phyloP scores from a whole-genome alignment of 1,284 basidiomycete genomes.

The Melampsora americana region DNA sequence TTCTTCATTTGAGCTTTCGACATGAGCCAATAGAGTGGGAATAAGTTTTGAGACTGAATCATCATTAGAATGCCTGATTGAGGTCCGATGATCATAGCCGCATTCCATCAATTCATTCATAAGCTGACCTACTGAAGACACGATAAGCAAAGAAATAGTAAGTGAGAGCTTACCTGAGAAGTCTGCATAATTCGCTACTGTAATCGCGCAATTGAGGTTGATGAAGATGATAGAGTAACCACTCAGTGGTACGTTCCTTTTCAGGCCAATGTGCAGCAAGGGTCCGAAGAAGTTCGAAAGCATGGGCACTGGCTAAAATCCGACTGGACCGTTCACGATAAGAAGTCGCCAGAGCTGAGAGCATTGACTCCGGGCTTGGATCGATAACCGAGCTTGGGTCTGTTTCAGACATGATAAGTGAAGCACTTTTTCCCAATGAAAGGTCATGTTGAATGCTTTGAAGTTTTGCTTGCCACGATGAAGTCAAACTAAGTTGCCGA shows the following conservation, averaged over 20 bases:
- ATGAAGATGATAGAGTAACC: slow-evolving; percentile 20
- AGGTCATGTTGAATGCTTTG: slow-evolving; percentile 17
- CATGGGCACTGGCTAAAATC: background rate
- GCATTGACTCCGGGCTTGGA: too few relatives aligned
- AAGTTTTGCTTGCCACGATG: slow-evolving; percentile 14
- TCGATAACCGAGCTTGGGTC: too few relatives aligned
- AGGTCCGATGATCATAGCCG: slow-evolving; percentile 9
- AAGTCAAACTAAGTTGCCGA: slow-evolving; percentile 15
- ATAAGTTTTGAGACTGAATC: slow-evolving; percentile 15
- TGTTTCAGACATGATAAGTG: too few relatives aligned
- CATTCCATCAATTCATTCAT: slow-evolving; percentile 28
- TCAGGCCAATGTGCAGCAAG: slow-evolving; percentile 22
- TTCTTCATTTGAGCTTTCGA: slow-evolving; percentile 9
- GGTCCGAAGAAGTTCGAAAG: slow-evolving; percentile 13
- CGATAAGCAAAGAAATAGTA: background rate
- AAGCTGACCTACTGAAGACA: background rate
- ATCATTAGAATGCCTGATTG: background rate
- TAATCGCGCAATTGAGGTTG: slow-evolving; percentile 25
- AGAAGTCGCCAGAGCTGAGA: slow-evolving; percentile 4
- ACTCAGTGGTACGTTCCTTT: slow-evolving; percentile 30
- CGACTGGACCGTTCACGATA: slow-evolving; percentile 1
- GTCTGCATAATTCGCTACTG: slow-evolving; percentile 23
- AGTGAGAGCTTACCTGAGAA: slow-evolving; percentile 13
- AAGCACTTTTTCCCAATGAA: background rate
- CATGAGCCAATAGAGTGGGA: slow-evolving; percentile 20